These are phyloP conservation scores for Casaregolazyma lundiana DNA, from an alignment of 1,139 yeast species.

Conservation along the genomic window DNA sequence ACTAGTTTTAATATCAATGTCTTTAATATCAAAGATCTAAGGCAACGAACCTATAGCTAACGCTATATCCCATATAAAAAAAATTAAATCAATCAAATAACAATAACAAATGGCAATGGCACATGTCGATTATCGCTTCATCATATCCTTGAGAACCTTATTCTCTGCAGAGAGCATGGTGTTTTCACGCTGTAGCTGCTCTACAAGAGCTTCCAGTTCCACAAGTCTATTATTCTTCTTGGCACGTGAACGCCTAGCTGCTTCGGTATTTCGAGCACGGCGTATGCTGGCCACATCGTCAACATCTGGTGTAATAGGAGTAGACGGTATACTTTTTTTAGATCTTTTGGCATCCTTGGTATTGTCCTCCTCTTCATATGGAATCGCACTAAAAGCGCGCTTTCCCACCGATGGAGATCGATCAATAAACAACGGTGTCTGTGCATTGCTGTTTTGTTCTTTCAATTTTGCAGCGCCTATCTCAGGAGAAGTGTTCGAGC, in stretches of 20 bases:
- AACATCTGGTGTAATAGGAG: conserved; percentile 32
- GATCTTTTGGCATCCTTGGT: no score
- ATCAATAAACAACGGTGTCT: neutral
- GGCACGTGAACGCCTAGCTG: conserved; percentile 93
- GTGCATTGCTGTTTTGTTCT: neutral
- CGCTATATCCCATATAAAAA: no score
- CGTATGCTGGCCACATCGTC: conserved; percentile 67
- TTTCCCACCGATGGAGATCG: neutral
- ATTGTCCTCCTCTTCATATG: no score
- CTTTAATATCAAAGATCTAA: no score
- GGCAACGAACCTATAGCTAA: no score
- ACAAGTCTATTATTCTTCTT: conserved; percentile 85
- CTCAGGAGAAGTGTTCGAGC: neutral
- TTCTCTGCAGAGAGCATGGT: conserved; percentile 50
- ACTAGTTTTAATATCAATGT: no score
- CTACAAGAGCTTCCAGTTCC: conserved; percentile 76
- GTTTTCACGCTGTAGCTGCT: conserved; percentile 54
- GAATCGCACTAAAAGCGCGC: neutral
- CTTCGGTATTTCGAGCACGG: conserved; percentile 94
- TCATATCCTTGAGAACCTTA: conserved; percentile 15
- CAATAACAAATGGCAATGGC: no score
- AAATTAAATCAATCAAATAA: no score
- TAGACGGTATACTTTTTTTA: neutral
- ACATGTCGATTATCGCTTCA: conserved; percentile 6
- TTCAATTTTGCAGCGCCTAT: neutral